Conservation (phyloP, 345 rosid species). For the Salix koriyanagi region DNA sequence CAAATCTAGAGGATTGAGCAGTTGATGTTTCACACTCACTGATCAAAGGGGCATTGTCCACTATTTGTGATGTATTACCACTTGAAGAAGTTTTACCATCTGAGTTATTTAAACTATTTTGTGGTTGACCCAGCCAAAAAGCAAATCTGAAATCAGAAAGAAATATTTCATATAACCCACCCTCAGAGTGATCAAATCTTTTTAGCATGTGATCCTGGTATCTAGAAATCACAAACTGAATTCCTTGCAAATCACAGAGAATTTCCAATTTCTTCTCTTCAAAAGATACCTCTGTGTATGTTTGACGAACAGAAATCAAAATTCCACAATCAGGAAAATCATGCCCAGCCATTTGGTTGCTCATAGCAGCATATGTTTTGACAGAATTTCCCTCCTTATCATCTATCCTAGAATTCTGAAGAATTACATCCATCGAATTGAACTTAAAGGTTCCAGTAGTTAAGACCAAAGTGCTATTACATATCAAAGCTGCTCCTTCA, state of each 20-base stretch:
- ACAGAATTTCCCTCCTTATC: slow-evolving; percentile 25
- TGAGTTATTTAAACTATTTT: slow-evolving; percentile 26
- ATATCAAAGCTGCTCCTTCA: slow-evolving; percentile 30
- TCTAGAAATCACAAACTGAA: slow-evolving; percentile 49
- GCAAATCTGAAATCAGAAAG: slow-evolving; percentile 53
- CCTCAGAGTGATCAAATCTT: slow-evolving; percentile 40
- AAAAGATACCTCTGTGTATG: slow-evolving; percentile 38
- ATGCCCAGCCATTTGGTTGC: slow-evolving; percentile 24
- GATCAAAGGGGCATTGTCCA: slow-evolving; percentile 28
- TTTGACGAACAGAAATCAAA: slow-evolving; percentile 52
- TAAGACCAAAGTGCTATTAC: slow-evolving; percentile 28
- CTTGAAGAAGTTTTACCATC: slow-evolving; percentile 23
- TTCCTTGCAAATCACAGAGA: slow-evolving; percentile 37
- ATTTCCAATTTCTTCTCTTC: slow-evolving; percentile 51
- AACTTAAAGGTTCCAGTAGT: slow-evolving; percentile 50
- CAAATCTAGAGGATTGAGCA: slow-evolving; percentile 30
- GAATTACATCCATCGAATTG: slow-evolving; percentile 52
- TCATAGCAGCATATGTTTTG: slow-evolving; percentile 34
- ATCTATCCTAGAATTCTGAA: slow-evolving; percentile 44
- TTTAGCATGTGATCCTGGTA: slow-evolving; percentile 41
- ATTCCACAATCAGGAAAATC: slow-evolving; percentile 43
- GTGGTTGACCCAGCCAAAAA: slow-evolving; percentile 40
- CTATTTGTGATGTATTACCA: slow-evolving; percentile 11
- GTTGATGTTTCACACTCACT: slow-evolving; percentile 35
- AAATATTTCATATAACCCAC: slow-evolving; percentile 54